A percentile compares a stretch with the other conserved stretches of the same genome.
Evolutionary conservation across 805 yeast genomes (phyloP).

Genomic region (Ogataea nonfermentans): DNA sequence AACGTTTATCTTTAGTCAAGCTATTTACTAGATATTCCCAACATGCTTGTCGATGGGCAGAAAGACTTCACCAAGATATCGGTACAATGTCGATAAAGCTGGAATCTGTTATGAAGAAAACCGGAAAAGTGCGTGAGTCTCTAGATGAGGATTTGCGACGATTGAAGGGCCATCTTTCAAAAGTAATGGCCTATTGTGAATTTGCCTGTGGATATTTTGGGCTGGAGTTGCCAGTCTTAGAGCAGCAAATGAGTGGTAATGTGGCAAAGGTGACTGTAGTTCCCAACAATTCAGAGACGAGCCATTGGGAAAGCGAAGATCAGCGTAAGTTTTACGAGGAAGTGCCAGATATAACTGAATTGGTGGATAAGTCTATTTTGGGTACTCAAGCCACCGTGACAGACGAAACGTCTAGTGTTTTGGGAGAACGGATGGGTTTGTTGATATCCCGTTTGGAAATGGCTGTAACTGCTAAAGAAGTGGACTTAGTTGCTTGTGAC

Average conservation of each 20-base stretch:
- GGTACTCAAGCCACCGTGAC: constrained; percentile 1
- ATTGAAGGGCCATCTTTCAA: constrained; percentile 37
- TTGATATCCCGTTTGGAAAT: constrained; percentile 21
- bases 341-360: constrained; percentile 42
- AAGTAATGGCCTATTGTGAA: constrained; percentile 42
- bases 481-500: constrained; percentile 46
- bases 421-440: constrained; percentile 14
- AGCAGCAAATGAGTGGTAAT: constrained; percentile 24
- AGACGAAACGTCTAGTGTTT: constrained; percentile 11
- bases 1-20: constrained; percentile 32
- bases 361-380: constrained; percentile 31
- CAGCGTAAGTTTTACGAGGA: constrained; percentile 63
- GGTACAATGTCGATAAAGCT: constrained; percentile 39
- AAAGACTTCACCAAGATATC: constrained; percentile 37
- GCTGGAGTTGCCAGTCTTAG: constrained; percentile 24
- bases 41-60: constrained; percentile 39
- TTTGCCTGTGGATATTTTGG: constrained; percentile 43
- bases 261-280: constrained; percentile 31
- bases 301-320: constrained; percentile 64
- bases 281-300: constrained; percentile 11
- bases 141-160: constrained; percentile 26
- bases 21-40: constrained; percentile 43
- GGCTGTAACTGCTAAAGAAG: constrained; percentile 46
- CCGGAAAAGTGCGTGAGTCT: constrained; percentile 55
- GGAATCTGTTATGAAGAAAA: constrained; percentile 57